Percentiles rank a stretch among this genome's conserved stretches.
Conservation (phyloP, 192 early-diverging fungal genomes). For the Backusella tuberculispora region DNA sequence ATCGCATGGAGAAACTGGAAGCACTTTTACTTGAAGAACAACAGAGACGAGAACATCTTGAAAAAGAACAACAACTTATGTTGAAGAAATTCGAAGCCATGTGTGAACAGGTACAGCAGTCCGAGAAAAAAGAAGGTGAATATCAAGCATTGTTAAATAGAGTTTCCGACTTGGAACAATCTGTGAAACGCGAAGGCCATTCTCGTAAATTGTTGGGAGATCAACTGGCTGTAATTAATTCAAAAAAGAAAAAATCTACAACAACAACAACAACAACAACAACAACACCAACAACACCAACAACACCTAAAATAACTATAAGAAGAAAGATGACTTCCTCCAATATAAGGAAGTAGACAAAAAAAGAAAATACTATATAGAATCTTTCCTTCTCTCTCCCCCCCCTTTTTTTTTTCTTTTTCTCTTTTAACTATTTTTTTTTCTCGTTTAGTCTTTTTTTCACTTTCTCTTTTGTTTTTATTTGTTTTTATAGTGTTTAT, state of each 20-base stretch:
- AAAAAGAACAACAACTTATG: conserved; percentile 15
- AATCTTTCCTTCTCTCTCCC: background rate
- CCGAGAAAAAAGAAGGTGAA: background rate
- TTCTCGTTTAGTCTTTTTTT: background rate
- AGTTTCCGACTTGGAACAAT: conserved; percentile 19
- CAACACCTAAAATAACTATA: background rate
- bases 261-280: background rate
- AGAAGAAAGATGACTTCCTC: conserved; percentile 1
- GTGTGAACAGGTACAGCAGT: conserved; percentile 5
- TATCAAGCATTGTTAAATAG: conserved; percentile 8
- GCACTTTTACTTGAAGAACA: conserved; percentile 18
- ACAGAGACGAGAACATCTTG: background rate
- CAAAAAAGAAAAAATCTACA: background rate
- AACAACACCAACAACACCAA: conserved; percentile 2
- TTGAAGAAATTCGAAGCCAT: conserved; percentile 18
- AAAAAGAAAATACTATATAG: background rate
- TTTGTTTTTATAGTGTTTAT: conserved; percentile 15
- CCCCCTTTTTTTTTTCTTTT: background rate
- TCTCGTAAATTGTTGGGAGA: conserved; percentile 23
- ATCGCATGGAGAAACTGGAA: conserved; percentile 24
- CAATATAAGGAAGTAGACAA: background rate
- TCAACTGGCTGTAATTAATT: conserved; percentile 4
- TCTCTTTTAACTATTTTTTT: background rate
- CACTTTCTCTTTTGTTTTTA: background rate
- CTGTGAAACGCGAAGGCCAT: conserved; percentile 16